These are phyloP conservation scores for Saccharum hybrid DNA, from an alignment of 202 grass and related monocot species.

Conservation along the genomic window DNA sequence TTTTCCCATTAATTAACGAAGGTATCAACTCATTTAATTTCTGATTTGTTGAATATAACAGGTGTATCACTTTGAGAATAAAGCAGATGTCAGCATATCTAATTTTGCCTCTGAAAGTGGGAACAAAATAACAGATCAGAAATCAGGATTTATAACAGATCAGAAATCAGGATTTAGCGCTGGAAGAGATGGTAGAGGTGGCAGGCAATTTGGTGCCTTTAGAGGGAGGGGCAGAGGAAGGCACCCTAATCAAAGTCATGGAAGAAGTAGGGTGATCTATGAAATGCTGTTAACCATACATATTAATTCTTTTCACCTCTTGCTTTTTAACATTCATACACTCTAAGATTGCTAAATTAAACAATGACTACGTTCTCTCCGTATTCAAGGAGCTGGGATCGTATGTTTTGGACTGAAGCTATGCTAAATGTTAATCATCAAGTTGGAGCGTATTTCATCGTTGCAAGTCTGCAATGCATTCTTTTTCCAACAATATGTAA, in stretches of 20 bases:
- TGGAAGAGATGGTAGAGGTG: constrained; percentile 60
- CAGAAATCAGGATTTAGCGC: constrained; percentile 55
- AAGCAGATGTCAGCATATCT: constrained; percentile 38
- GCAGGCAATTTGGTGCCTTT: constrained; percentile 46
- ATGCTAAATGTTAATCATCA: background rate
- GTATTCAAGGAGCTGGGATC: constrained; percentile 20
- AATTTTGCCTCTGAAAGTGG: constrained; percentile 48
- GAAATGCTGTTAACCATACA: constrained; percentile 6
- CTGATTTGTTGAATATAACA: constrained; percentile 30
- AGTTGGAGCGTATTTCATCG: background rate
- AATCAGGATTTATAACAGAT: constrained; percentile 50
- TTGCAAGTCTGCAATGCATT: background rate
- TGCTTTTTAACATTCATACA: constrained; percentile 33
- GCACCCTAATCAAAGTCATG: constrained; percentile 48
- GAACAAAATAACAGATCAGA: constrained; percentile 51
- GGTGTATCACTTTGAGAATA: constrained; percentile 39
- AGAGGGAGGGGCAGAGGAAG: constrained; percentile 56
- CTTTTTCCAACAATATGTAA: constrained; percentile 23
- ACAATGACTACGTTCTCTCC: background rate
- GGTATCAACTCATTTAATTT: constrained; percentile 14
- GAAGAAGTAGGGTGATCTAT: constrained; percentile 51
- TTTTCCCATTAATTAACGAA: background rate
- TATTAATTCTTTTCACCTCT: background rate
- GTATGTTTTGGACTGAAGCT: background rate
- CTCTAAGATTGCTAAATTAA: constrained; percentile 8